Evolutionary conservation across 2,329 filamentous ascomycete genomes (phyloP), one percentile per base, ranked within the genome.

Genomic region (Hypoxylon sp.): DNA sequence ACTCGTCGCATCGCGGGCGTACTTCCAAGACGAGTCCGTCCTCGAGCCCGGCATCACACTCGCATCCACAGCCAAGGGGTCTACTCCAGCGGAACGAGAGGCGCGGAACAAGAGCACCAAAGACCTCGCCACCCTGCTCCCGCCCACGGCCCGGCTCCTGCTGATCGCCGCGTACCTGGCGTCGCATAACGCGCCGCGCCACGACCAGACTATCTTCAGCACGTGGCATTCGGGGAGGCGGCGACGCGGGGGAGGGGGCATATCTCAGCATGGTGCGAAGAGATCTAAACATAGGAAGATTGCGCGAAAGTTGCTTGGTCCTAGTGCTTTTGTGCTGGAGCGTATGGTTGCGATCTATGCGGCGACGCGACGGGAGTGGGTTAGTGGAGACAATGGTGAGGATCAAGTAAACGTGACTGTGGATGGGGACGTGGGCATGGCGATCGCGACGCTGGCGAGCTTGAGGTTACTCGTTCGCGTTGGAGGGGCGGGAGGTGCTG

Each of bases 81-180:
- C 65, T 6, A 51, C 53, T 0, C 55, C 65, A 3, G 42, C 67
- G 3, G 39, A 19, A 46, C 54, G 17, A 29, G 42, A 59, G 22
- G 33, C 19, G n/a, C n/a, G 29, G 10, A 52, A 22, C 26, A 50
- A 19, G 11, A 54, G 26, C 35, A 56, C 54, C 61, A 79, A 81
- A 1, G 86, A 87, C 69, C 83, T 91, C 3, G 83, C 86, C 1
- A 77, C 82, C 24, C 83, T 89, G 3, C 84, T 96, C 5, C 92
- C 93, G 0, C 90, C 90, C 59, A 92, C 90, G 54, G 90, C 92
- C 1, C 91, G 92, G 44, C 87, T 92, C 58, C 85, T 95, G 29
- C 87, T 96, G 10, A 85, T 94, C 26, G 89, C 92, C 37, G 91
- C 92, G 3, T 96, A 96, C 80, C 87, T 96, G 2, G 91, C 93